A percentile compares a stretch with the other conserved stretches of the same genome.
phyloP scores from a whole-genome alignment of 306 rosid species.

The Gleditsia sinensis region DNA sequence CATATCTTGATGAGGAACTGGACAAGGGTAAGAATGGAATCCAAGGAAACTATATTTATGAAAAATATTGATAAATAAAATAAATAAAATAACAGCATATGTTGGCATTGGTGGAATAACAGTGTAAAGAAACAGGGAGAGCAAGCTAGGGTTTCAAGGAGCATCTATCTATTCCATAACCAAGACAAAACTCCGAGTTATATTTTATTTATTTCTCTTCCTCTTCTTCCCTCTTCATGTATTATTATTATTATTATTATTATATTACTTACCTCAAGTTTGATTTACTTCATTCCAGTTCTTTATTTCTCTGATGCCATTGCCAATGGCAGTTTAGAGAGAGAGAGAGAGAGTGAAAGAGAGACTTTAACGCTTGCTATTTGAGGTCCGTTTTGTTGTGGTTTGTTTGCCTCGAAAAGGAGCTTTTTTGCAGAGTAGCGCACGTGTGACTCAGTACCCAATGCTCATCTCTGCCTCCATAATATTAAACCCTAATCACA shows the following conservation, averaged over 20 bases:
- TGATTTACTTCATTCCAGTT: constrained; percentile 16
- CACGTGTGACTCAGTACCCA: constrained; percentile 95
- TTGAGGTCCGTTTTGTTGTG: constrained; percentile 60
- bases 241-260: background rate
- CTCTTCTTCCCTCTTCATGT: background rate
- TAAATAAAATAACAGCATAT: constrained; percentile 14
- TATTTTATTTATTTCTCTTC: constrained; percentile 20
- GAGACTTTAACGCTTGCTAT: constrained; percentile 51
- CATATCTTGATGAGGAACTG: constrained; percentile 33
- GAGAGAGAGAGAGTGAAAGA: background rate
- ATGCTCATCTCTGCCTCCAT: constrained; percentile 58
- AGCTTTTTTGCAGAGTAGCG: constrained; percentile 63
- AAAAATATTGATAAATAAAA: background rate
- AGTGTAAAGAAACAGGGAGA: constrained; percentile 36
- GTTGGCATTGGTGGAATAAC: constrained; percentile 41
- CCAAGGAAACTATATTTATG: constrained; percentile 44
- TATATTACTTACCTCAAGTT: constrained; percentile 37
- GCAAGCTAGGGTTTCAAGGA: constrained; percentile 75
- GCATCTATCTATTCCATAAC: constrained; percentile 63
- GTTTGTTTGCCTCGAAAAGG: constrained; percentile 88
- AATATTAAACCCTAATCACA: constrained; percentile 55
- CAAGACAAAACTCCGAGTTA: constrained; percentile 53
- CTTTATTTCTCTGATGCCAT: constrained; percentile 25
- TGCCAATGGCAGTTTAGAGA: constrained; percentile 32
- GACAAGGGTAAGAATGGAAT: constrained; percentile 56